These are phyloP conservation scores for Lactarius quietus DNA, from an alignment of 768 basidiomycete genomes.

Conservation along the genomic window DNA sequence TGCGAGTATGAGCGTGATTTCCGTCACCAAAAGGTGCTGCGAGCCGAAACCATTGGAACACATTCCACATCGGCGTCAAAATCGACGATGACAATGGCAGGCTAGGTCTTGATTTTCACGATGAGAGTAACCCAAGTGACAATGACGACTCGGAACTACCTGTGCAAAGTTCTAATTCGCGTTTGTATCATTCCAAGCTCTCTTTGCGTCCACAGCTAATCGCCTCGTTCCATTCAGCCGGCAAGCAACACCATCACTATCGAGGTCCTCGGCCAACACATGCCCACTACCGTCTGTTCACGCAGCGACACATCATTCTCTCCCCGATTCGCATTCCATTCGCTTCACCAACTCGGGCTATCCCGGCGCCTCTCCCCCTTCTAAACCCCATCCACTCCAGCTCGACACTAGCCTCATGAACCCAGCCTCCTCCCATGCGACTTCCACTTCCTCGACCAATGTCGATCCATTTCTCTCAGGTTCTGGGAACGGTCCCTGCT, in stretches of 20 bases:
- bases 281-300: slow-evolving; percentile 25
- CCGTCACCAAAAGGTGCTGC: slow-evolving; percentile 31
- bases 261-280: slow-evolving; percentile 8
- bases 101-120: slow-evolving; percentile 54
- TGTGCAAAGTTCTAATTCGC: slow-evolving; percentile 38
- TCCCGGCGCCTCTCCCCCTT: slow-evolving; percentile 28
- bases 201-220: not conserved
- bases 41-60: slow-evolving; percentile 28
- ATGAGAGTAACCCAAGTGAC: slow-evolving; percentile 38
- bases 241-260: slow-evolving; percentile 17
- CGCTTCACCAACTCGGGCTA: slow-evolving; percentile 38
- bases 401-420: slow-evolving; percentile 48
- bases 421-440: slow-evolving; percentile 17
- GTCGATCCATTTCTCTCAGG: slow-evolving; percentile 33
- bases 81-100: slow-evolving; percentile 56
- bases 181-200: slow-evolving; percentile 16
- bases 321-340: slow-evolving; percentile 38
- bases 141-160: slow-evolving; percentile 56
- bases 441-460: slow-evolving; percentile 39
- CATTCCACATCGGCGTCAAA: slow-evolving; percentile 41
- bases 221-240: slow-evolving; percentile 5
- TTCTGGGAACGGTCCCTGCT: slow-evolving; percentile 39
- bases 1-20: slow-evolving; percentile 25
- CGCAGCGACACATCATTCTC: slow-evolving; percentile 22
- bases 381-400: slow-evolving; percentile 50